phyloP scores from a whole-genome alignment of 2,329 filamentous ascomycete species.

The Pseudocercospora musae region DNA sequence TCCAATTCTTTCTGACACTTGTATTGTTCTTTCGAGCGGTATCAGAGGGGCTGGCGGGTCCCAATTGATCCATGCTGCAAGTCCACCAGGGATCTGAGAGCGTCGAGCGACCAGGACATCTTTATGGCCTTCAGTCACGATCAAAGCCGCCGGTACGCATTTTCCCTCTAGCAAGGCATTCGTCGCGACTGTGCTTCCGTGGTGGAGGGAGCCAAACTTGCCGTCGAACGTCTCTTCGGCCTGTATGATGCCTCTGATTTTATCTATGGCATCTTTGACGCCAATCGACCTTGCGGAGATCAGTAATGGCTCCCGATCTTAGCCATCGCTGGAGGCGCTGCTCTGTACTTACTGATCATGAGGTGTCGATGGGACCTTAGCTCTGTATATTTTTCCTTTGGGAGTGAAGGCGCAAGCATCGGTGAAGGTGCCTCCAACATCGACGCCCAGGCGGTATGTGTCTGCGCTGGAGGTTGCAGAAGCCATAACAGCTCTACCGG shows the following conservation, averaged over 20 bases:
- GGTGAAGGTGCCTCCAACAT: constrained; percentile 29
- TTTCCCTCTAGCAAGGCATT: constrained; percentile 30
- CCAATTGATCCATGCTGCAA: constrained; percentile 30
- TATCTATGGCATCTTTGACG: constrained; percentile 29
- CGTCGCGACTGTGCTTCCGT: constrained; percentile 28
- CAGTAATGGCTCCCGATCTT: neutral
- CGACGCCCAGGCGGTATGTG: constrained; percentile 25
- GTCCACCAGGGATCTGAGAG: constrained; percentile 28
- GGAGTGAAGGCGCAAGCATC: constrained; percentile 29
- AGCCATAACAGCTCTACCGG: constrained; percentile 10
- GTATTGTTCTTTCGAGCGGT: constrained; percentile 27
- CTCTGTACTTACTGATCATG: constrained; percentile 21
- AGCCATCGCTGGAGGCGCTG: neutral
- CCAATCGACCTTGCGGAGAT: constrained; percentile 17
- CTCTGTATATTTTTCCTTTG: constrained; percentile 26
- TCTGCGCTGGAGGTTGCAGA: constrained; percentile 16
- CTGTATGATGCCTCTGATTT: constrained; percentile 25
- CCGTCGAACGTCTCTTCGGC: constrained; percentile 26
- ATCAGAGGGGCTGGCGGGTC: constrained; percentile 27
- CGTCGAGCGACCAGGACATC: constrained; percentile 28
- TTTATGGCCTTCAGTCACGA: constrained; percentile 30
- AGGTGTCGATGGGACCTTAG: constrained; percentile 28
- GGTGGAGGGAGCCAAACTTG: constrained; percentile 28
- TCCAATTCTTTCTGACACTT: constrained; percentile 26
- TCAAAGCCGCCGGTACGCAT: constrained; percentile 27